phyloP scores from a whole-genome alignment of 257 asterid species.

The Ilex asprella region DNA sequence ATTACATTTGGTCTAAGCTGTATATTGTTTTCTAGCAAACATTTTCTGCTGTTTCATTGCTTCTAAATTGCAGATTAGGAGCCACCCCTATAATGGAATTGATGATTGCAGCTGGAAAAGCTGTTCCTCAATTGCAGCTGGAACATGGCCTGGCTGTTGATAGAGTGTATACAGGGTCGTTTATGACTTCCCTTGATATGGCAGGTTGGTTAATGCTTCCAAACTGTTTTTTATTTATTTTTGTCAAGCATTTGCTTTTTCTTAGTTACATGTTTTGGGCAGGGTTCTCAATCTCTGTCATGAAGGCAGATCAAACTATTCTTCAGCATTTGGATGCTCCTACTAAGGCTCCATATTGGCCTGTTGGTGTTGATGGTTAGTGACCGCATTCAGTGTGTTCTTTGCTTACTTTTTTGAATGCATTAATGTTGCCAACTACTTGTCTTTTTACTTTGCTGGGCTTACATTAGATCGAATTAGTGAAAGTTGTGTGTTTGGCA shows the following conservation, averaged over 20 bases:
- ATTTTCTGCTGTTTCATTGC: not conserved
- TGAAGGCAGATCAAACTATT: constrained; percentile 71
- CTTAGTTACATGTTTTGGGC: constrained; percentile 19
- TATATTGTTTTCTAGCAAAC: too few species aligned
- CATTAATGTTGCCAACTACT: not conserved
- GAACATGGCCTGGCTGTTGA: constrained; percentile 97
- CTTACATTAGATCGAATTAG: too few species aligned
- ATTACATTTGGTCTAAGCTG: too few species aligned
- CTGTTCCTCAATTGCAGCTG: constrained; percentile 81
- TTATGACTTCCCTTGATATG: constrained; percentile 98
- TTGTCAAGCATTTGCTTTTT: constrained; percentile 1
- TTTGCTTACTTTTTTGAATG: too few species aligned
- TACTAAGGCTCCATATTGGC: constrained; percentile 97
- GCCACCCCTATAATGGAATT: constrained; percentile 92
- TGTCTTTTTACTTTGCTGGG: not conserved
- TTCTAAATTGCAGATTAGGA: constrained; percentile 62
- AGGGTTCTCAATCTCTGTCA: constrained; percentile 93
- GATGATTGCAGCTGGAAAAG: constrained; percentile 96
- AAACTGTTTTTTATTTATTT: not conserved
- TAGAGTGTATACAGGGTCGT: constrained; percentile 95
- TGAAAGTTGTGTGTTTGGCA: too few species aligned
- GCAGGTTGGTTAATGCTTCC: constrained; percentile 46
- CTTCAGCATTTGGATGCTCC: constrained; percentile 82
- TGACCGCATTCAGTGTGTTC: constrained; percentile 4
- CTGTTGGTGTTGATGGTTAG: constrained; percentile 88